Evolutionary conservation across 768 basidiomycete genomes (phyloP).

Genomic region (Macrocybe gigantea): DNA sequence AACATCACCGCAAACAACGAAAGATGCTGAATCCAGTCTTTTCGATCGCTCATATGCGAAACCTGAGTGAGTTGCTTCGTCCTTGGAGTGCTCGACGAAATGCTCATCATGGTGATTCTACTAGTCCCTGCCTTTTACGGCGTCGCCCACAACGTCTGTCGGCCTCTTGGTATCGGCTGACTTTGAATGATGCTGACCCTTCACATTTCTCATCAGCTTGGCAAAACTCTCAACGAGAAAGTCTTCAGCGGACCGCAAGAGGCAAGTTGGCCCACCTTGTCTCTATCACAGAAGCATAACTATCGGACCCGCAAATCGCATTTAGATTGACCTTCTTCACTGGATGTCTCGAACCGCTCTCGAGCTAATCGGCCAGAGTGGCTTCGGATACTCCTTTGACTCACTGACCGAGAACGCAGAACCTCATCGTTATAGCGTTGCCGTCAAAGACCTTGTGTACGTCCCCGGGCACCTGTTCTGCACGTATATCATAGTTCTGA

Average conservation of each 20-base stretch:
- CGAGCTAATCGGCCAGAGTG: conserved; percentile 43
- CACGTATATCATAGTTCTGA: not conserved
- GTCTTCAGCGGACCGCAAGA: conserved; percentile 25
- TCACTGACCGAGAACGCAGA: conserved; percentile 22
- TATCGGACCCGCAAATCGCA: not conserved
- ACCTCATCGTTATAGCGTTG: conserved; percentile 23
- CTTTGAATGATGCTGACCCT: not conserved
- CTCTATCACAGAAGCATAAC: not conserved
- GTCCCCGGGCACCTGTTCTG: conserved; percentile 5
- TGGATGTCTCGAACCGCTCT: conserved; percentile 38
- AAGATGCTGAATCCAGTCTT: conserved; percentile 42
- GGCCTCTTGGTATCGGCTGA: conserved; percentile 2
- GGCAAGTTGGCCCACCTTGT: conserved; percentile 7
- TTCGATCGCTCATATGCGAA: conserved; percentile 31
- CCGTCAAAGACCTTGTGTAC: conserved; percentile 26
- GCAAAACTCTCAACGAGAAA: conserved; percentile 13
- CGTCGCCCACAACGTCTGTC: conserved; percentile 19
- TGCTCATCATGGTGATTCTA: not conserved
- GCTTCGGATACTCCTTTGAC: conserved; percentile 41
- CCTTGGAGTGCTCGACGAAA: not conserved
- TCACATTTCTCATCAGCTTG: conserved; percentile 16
- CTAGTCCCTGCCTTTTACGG: conserved; percentile 28
- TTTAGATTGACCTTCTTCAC: conserved; percentile 24
- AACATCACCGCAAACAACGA: conserved; percentile 34
- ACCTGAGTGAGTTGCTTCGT: conserved; percentile 21